These are phyloP conservation scores for Dichotomopilus funicola DNA, from an alignment of 2,329 filamentous ascomycete species.

Conservation along the genomic window DNA sequence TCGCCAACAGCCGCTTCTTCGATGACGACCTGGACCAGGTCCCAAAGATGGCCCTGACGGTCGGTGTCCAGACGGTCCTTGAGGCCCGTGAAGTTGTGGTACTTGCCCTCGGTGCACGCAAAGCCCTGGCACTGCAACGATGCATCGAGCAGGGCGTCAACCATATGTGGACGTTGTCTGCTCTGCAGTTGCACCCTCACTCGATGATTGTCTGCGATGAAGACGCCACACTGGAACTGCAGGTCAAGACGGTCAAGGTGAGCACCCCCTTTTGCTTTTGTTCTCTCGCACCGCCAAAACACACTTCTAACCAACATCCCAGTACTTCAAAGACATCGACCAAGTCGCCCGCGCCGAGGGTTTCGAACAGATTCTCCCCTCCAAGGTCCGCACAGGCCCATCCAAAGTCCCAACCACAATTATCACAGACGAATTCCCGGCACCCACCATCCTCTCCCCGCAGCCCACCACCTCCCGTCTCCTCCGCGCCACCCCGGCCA, in stretches of 20 bases:
- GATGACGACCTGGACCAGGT: constrained; percentile 58
- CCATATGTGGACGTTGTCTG: constrained; percentile 75
- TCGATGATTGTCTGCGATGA: constrained; percentile 71
- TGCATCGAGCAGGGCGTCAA: constrained; percentile 69
- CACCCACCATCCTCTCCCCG: constrained; percentile 44
- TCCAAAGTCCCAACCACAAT: constrained; percentile 33
- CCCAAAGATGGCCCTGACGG: constrained; percentile 64
- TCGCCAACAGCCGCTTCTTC: constrained; percentile 71
- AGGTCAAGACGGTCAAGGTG: constrained; percentile 57
- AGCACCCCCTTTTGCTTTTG: background rate
- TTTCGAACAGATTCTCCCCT: constrained; percentile 42
- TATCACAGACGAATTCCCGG: constrained; percentile 38
- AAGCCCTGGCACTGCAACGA: constrained; percentile 63
- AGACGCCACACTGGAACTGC: constrained; percentile 58
- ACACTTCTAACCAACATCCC: background rate
- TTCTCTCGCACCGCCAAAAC: background rate
- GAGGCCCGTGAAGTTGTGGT: constrained; percentile 69
- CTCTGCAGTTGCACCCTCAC: constrained; percentile 65
- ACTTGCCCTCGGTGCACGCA: constrained; percentile 66
- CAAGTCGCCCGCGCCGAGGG: constrained; percentile 42
- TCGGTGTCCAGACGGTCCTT: constrained; percentile 48
- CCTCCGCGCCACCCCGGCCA: constrained; percentile 47
- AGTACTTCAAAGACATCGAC: constrained; percentile 58
- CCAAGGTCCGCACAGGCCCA: constrained; percentile 49
- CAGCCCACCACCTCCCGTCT: constrained; percentile 51